These are phyloP conservation scores for Fusarium chaquense DNA, from an alignment of 2,329 filamentous ascomycete species.

Conservation along the genomic window DNA sequence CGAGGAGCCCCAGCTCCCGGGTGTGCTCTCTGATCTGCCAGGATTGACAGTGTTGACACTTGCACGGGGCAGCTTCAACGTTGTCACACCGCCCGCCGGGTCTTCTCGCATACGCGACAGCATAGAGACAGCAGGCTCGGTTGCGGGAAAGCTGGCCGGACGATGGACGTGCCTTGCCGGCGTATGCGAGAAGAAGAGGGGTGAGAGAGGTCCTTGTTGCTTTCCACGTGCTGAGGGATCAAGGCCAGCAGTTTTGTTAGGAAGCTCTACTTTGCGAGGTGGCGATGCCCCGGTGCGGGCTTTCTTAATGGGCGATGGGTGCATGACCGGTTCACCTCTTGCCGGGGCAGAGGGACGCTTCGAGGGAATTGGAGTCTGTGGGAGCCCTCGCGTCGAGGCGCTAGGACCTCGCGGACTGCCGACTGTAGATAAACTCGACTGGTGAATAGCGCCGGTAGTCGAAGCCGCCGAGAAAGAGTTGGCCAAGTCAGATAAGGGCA, in stretches of 20 bases:
- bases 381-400: slow-evolving; percentile 29
- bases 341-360: slow-evolving; percentile 46
- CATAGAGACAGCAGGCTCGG: slow-evolving; percentile 61
- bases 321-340: slow-evolving; percentile 49
- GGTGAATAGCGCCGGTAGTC: slow-evolving; percentile 36
- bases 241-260: slow-evolving; percentile 43
- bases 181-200: slow-evolving; percentile 65
- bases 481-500: slow-evolving; percentile 25
- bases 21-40: slow-evolving; percentile 62
- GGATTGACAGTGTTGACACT: slow-evolving; percentile 63
- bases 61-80: slow-evolving; percentile 66
- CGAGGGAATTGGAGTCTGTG: slow-evolving; percentile 33
- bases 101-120: slow-evolving; percentile 60
- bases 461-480: slow-evolving; percentile 21
- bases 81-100: slow-evolving; percentile 61
- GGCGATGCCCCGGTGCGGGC: slow-evolving; percentile 60
- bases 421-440: slow-evolving; percentile 38
- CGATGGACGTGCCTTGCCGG: slow-evolving; percentile 53
- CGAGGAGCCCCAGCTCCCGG: slow-evolving; percentile 65
- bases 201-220: slow-evolving; percentile 59
- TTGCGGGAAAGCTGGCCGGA: slow-evolving; percentile 54
- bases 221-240: slow-evolving; percentile 44
- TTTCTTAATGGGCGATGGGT: slow-evolving; percentile 59
- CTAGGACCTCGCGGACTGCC: slow-evolving; percentile 33
- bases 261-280: slow-evolving; percentile 60